Base-by-base conservation (phyloP, 306 rosid genomes). In the Dalbergia cochinchinensis region DNA sequence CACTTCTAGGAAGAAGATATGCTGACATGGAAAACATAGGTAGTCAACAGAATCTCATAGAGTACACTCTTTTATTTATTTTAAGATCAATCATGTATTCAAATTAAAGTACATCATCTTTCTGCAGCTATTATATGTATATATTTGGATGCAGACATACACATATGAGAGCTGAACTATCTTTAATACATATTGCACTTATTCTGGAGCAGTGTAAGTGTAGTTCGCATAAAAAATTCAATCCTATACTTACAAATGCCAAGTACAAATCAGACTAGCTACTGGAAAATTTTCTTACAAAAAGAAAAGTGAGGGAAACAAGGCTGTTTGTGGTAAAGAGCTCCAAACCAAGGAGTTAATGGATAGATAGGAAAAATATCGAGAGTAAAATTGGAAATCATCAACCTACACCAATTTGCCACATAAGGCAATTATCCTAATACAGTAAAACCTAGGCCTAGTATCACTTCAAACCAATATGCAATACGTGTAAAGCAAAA, bases 171-270 rank as follows among this genome's bases (percentile, higher is more conserved):
- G 26, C 11, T 65, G 60, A 22, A 48, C 58, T 64, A 71, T 16
- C 45, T 12, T 55, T 48, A 58, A 54, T n/a, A 74, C 44, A 74
- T 5, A 45, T n/a, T 45, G 48, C 62, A 47, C 41, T 79, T 41
- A 58, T 70, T 72, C 63, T 60, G 55, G 80, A 66, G 80, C 35
- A 72, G 50, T n/a, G 35, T n/a, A 76, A 69, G 35, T 59, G 63
- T 48, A 60, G 62, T 67, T 73, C 71, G 74, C 83, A 35, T 63
- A 11, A n/a, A 54, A 34, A 12, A 54, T 22, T 42, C 67, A 65
- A 65, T 50, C 10, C 78, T 67, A 74, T 44, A 55, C 75, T 11
- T 77, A 12, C 22, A 77, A 61, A 75, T 63, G 63, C 47, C 35
- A 34, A 64, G 37, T 33, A 76, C 76, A 76, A 33, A 65, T 22